Base-by-base conservation (phyloP, 2,329 filamentous ascomycete species). In the Exserohilum turcica region DNA sequence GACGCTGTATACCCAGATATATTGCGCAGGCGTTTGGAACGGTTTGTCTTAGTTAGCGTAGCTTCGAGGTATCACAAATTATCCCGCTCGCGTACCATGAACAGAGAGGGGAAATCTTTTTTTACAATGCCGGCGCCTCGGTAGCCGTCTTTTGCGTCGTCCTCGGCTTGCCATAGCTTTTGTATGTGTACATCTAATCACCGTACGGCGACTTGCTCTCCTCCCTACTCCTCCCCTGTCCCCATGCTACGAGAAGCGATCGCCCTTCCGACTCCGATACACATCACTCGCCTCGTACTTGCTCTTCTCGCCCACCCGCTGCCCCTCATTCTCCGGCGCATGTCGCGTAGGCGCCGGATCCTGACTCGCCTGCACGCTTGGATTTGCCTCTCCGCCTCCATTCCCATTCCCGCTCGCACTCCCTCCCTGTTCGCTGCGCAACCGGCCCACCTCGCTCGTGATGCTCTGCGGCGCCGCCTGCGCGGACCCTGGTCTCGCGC, bases 331-430 rank as follows among this genome's bases (percentile, higher is more conserved):
- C 60, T 86, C 81, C 1, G 90, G 89, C 55, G 88, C 89, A 76
- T 96, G 92, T 61, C 86, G 81, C 47, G 91, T 95, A 8, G 92
- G 88, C 10, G 92, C 92, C n/a, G 91, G 91, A 76, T 96, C 92
- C 59, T 79, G 79, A 67, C 83, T 85, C 28, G 86, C 85, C 76
- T 94, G 89, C 67, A 85, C 82, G 72, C 88, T 90, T 18, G 90
- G 89, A 65, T 83, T 87, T 46, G 56, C 48, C 50, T 63, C 60
- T 36, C 59, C 57, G 6, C 61, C 46, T 18, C 64, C 53, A 43
- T 50, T 48, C 10, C 59, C 29, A 21, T 46, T 33, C 29, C 55
- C 61, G n/a, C n/a, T n/a, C n/a, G n/a, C n/a, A n/a, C n/a, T n/a
- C n/a, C n/a, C n/a, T n/a, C n/a, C n/a, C n/a, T n/a, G n/a, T 33